Percentiles rank a stretch among this genome's conserved stretches.
Evolutionary conservation across 495 filamentous ascomycete species (phyloP).

Genomic region (Annulohypoxylon moriforme): DNA sequence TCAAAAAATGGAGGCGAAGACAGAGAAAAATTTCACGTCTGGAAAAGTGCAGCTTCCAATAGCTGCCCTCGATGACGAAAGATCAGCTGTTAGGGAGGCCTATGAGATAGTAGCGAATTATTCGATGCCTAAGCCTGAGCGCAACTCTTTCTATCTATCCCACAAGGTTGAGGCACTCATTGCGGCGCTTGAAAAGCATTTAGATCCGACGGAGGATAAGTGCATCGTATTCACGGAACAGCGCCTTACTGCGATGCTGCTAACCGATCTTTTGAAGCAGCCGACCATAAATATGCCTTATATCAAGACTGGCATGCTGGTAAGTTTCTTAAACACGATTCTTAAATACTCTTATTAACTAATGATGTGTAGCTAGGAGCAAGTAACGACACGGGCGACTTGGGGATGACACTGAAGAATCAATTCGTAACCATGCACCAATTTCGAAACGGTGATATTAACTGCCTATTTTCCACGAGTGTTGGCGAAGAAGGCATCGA

Average conservation of each 20-base stretch:
- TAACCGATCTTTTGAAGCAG: conserved; percentile 72
- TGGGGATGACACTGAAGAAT: conserved; percentile 69
- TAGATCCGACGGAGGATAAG: conserved; percentile 61
- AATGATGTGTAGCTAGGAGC: conserved; percentile 49
- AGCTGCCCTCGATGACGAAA: conserved; percentile 54
- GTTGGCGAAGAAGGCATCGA: conserved; percentile 96
- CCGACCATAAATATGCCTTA: conserved; percentile 64
- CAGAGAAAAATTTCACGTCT: conserved; percentile 56
- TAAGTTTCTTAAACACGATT: conserved; percentile 56
- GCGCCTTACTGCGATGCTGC: conserved; percentile 78
- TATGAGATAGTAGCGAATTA: conserved; percentile 65
- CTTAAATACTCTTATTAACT: neutral
- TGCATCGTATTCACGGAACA: conserved; percentile 91
- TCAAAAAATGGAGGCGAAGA: conserved; percentile 69
- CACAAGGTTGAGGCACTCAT: conserved; percentile 76
- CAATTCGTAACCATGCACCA: conserved; percentile 80
- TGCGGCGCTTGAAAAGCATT: conserved; percentile 67
- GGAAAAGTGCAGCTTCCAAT: conserved; percentile 49
- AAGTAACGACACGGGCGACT: conserved; percentile 49
- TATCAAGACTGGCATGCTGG: conserved; percentile 73
- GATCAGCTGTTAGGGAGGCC: conserved; percentile 68
- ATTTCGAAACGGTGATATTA: conserved; percentile 83
- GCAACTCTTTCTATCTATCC: conserved; percentile 65
- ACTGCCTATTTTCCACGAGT: conserved; percentile 91
- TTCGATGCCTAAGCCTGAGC: conserved; percentile 57